Evolutionary conservation across 768 basidiomycete genomes (phyloP).

Genomic region (Nidularia sp.): DNA sequence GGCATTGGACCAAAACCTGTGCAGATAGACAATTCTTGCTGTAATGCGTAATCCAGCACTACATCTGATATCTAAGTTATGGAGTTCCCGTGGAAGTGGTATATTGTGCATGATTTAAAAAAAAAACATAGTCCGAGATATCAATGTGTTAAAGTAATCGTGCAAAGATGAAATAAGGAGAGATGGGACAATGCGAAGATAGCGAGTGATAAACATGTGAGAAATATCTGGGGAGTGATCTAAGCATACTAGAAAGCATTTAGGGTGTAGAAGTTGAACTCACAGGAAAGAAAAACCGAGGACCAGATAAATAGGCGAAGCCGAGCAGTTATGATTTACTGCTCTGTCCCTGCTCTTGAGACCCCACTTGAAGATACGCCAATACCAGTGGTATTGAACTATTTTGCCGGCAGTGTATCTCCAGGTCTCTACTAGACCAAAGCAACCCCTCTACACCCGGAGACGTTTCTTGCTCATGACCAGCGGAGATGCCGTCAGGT

Average conservation of each 20-base stretch:
- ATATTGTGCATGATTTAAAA: too few relatives aligned
- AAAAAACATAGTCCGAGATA: neutral
- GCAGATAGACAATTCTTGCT: too few relatives aligned
- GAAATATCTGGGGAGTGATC: neutral
- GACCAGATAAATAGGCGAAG: neutral
- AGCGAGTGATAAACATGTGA: neutral
- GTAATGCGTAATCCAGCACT: too few relatives aligned
- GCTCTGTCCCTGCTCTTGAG: slow-evolving; percentile 31
- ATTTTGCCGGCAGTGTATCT: slow-evolving; percentile 85
- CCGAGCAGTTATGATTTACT: neutral
- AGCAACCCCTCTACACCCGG: slow-evolving; percentile 37
- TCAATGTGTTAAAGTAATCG: slow-evolving; percentile 4
- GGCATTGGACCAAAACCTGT: too few relatives aligned
- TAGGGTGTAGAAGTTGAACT: neutral
- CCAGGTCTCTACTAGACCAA: slow-evolving; percentile 83
- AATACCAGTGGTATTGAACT: slow-evolving; percentile 78
- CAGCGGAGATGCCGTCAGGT: neutral
- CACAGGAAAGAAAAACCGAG: neutral
- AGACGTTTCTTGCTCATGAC: slow-evolving; percentile 1
- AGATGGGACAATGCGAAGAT: neutral
- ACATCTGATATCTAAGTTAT: too few relatives aligned
- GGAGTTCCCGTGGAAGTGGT: too few relatives aligned
- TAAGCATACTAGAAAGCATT: too few relatives aligned
- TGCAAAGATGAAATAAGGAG: slow-evolving; percentile 8
- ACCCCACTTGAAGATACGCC: slow-evolving; percentile 52